phyloP scores from a whole-genome alignment of 169 alveolate genomes.

The Plasmodium berghei region DNA sequence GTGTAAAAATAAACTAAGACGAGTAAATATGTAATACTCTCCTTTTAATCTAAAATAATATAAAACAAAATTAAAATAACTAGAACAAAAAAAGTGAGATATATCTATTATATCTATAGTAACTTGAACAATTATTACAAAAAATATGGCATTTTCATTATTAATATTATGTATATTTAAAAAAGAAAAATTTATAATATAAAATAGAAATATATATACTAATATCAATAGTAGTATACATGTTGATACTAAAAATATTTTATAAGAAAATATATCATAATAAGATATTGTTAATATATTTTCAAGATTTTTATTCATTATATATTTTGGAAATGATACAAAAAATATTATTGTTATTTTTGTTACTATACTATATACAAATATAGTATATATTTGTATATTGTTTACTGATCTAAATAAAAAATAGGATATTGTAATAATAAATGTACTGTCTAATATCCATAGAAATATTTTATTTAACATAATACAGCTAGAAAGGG shows the following conservation, averaged over 20 bases:
- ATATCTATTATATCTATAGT: conserved; percentile 48
- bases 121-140: conserved; percentile 43
- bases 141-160: conserved; percentile 17
- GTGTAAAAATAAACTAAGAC: not conserved
- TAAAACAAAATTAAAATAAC: conserved; percentile 26
- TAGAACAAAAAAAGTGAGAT: conserved; percentile 41
- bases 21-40: conserved; percentile 12
- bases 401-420: conserved; percentile 33
- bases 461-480: not conserved
- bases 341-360: conserved; percentile 37
- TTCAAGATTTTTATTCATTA: not conserved
- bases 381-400: conserved; percentile 52
- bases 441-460: conserved; percentile 5
- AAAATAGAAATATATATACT: conserved; percentile 27
- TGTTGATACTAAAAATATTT: conserved; percentile 9
- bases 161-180: conserved; percentile 37
- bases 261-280: conserved; percentile 6
- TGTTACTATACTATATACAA: conserved; percentile 58
- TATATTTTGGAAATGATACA: conserved; percentile 37
- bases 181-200: conserved; percentile 11
- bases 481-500: conserved; percentile 15
- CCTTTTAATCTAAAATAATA: conserved; percentile 39
- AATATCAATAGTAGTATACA: conserved; percentile 24
- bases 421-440: conserved; percentile 8
- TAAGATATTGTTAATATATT: not conserved